Base-by-base conservation (phyloP, 371 early-diverging fungal species). In the Mucor lusitanicus region DNA sequence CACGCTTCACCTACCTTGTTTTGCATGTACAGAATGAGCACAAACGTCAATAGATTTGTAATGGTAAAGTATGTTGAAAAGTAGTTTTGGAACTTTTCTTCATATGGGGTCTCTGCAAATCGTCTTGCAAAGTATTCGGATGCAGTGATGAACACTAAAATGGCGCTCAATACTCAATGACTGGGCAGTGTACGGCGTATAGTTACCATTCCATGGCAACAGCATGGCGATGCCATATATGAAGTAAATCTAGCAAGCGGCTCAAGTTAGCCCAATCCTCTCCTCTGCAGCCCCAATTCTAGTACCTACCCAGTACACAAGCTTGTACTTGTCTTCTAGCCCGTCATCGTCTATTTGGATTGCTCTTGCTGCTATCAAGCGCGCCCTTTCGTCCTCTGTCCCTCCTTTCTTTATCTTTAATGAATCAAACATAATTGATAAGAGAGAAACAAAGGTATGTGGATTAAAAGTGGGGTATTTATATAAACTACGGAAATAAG, bases 171-270 rank as follows among this genome's bases (percentile, higher is more conserved):
- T 53, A 53, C 15, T 13, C 25, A 53, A 53, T 53, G 23, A 25
- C 27, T 21, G 21, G 12, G 53, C 27, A 53, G 27, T 35, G 19
- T 12, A 48, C 30, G 1, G 39, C 6, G 9, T 25, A 39, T n/a
- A 44, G 30, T 67, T 84, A 90, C 90, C 89, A 77, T 94, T 94
- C 94, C 94, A 94, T 17, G 92, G 91, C 15, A 94, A 74, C 30
- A 93, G 78, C 82, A 91, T 90, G 8, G 91, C 87, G 19, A 91
- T 71, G 11, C 94, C 94, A 70, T 89, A 90, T 11, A 90, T 66
- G 59, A 90, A 86, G 65, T 91, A 91, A 59, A 91, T 78, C 76
- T 86, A 74, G 61, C 21, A 46, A 61, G 82, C 11, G n/a, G 11
- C 32, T 56, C 19, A 33, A 55, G 7, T 32, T 6, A 6, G n/a